phyloP scores from a whole-genome alignment of 495 filamentous ascomycete species.

The Antarctomyces pellizariae region DNA sequence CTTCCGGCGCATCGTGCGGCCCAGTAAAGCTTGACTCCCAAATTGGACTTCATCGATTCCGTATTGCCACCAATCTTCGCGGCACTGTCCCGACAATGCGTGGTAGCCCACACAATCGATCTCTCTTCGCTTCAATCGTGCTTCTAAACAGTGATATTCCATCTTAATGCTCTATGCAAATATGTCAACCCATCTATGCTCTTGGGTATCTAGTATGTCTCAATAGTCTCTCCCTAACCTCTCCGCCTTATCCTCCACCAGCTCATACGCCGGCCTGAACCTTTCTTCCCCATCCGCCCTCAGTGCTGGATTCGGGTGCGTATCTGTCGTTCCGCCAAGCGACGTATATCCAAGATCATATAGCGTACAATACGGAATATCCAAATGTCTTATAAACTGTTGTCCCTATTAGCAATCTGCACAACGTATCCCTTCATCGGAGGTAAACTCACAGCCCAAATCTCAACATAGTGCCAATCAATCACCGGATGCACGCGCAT shows the following conservation, averaged over 20 bases:
- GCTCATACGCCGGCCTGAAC: slow-evolving; percentile 70
- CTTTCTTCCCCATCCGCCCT: slow-evolving; percentile 17
- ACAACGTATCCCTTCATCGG: slow-evolving; percentile 1
- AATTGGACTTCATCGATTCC: too few species aligned
- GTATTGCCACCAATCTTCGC: too few species aligned
- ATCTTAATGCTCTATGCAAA: too few species aligned
- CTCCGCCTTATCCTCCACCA: slow-evolving; percentile 67
- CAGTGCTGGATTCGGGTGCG: slow-evolving; percentile 66
- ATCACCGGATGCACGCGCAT: slow-evolving; percentile 88
- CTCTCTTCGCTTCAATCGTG: too few species aligned
- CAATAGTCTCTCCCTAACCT: slow-evolving; percentile 60
- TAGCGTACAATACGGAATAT: slow-evolving; percentile 57
- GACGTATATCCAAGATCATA: slow-evolving; percentile 70
- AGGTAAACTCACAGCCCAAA: slow-evolving; percentile 49
- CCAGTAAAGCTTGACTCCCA: too few species aligned
- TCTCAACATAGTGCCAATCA: slow-evolving; percentile 92
- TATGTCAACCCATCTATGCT: too few species aligned
- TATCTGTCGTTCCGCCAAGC: slow-evolving; percentile 75
- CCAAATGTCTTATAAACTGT: slow-evolving; percentile 61
- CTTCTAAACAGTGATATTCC: too few species aligned
- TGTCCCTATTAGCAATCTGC: slow-evolving; percentile 6
- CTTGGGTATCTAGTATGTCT: too few species aligned
- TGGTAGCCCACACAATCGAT: too few species aligned
- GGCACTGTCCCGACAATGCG: too few species aligned
- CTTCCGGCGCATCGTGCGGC: too few species aligned